phyloP scores from a whole-genome alignment of 495 filamentous ascomycete species.

The Hypomontagnella submonticulosa region DNA sequence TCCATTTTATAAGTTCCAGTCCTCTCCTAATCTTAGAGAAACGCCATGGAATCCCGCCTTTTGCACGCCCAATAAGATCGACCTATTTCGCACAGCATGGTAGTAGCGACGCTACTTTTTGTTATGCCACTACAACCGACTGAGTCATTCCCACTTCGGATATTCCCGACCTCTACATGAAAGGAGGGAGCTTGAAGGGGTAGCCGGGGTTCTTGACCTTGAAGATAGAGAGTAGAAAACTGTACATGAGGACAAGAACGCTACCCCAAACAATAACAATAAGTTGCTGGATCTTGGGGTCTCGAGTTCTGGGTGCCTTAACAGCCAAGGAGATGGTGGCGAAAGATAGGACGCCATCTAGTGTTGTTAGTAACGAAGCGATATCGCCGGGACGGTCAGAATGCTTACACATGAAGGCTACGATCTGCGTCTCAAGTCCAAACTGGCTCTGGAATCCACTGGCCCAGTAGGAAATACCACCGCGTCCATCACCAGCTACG shows the following conservation, averaged over 20 bases:
- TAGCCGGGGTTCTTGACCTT: slow-evolving; percentile 95
- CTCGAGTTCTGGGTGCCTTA: slow-evolving; percentile 87
- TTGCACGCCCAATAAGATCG: neutral
- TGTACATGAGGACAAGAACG: slow-evolving; percentile 85
- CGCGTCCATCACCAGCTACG: slow-evolving; percentile 83
- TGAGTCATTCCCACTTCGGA: neutral
- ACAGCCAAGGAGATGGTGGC: slow-evolving; percentile 87
- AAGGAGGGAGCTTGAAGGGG: slow-evolving; percentile 92
- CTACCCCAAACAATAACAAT: slow-evolving; percentile 84
- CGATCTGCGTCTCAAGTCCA: slow-evolving; percentile 94
- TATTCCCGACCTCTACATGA: slow-evolving; percentile 59
- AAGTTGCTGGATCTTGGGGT: slow-evolving; percentile 80
- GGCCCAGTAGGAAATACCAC: slow-evolving; percentile 92
- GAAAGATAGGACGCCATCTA: slow-evolving; percentile 94
- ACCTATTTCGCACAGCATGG: slow-evolving; percentile 1
- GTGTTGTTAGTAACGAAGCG: slow-evolving; percentile 38
- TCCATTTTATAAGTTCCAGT: neutral
- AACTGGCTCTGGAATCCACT: slow-evolving; percentile 95
- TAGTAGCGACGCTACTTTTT: slow-evolving; percentile 9
- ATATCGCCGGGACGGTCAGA: neutral
- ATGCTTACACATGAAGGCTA: slow-evolving; percentile 92
- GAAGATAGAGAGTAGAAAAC: slow-evolving; percentile 93
- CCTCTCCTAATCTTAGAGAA: neutral
- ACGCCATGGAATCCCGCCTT: neutral
- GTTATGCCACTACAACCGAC: neutral